phyloP scores from a whole-genome alignment of 805 yeast genomes.

The Teunomyces barrocoloradensis region DNA sequence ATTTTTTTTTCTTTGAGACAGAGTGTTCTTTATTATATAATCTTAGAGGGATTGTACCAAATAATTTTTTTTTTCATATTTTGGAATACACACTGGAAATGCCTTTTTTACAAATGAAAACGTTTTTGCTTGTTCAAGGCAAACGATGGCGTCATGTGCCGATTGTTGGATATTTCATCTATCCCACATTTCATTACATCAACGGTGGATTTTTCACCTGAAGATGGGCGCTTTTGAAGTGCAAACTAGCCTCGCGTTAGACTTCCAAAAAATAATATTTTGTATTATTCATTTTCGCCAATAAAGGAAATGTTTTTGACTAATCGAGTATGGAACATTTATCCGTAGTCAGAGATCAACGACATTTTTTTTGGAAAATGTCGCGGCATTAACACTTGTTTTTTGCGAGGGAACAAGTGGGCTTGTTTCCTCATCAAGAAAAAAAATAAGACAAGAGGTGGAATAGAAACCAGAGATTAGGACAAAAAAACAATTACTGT shows the following conservation, averaged over 20 bases:
- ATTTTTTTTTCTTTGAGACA: not conserved
- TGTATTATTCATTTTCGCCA: not conserved
- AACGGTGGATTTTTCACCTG: not conserved
- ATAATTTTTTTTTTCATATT: not conserved
- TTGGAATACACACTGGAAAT: not conserved
- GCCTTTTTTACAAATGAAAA: not conserved
- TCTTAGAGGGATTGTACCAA: not conserved
- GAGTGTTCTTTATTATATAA: not conserved
- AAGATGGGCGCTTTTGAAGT: not conserved
- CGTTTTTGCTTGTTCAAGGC: not conserved
- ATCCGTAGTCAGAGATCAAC: not conserved
- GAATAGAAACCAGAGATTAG: too few species aligned
- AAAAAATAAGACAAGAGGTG: too few species aligned
- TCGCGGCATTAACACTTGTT: not conserved
- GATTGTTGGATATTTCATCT: not conserved
- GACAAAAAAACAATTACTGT: too few species aligned
- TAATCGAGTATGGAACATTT: not conserved
- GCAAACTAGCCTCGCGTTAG: not conserved
- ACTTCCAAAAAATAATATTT: not conserved
- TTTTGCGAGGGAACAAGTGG: not conserved
- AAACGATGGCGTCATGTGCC: not conserved
- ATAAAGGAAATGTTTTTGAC: not conserved
- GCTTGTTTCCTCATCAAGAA: too few species aligned
- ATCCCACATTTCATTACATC: not conserved
- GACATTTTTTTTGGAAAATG: not conserved